Evolutionary conservation across 2,329 filamentous ascomycete species (phyloP), one percentile per base, ranked within the genome.

Genomic region (Sphaerulina musiva): DNA sequence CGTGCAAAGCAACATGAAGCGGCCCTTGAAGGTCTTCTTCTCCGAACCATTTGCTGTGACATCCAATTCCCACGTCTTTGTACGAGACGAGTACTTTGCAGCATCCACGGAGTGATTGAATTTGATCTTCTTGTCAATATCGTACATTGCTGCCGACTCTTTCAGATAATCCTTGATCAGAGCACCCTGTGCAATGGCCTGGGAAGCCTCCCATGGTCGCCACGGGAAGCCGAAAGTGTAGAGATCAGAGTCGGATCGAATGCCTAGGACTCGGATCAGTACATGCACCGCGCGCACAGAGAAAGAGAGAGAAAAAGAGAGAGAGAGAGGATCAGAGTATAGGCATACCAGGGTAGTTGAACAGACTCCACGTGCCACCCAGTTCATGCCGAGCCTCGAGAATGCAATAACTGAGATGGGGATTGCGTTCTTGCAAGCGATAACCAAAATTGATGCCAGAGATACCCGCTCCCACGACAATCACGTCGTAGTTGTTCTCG

Each of bases 331-430:
- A 20, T 14, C 6, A 14, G 14, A 20, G 10, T 12, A 6, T 29
- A 2, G 41, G 26, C 46, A 39, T 46, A 61, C 60, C 65, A 0
- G 86, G 87, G 62, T 89, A 92, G 40, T 78, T 80, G 73, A 89
- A 92, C 2, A 90, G 72, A 63, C 86, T 83, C 87, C 87, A 91
- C 0, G 87, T 92, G 1, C 88, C 87, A 1, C 87, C 87, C 5
- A 91, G 74, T 26, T 75, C 72, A 47, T 78, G 73, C 34, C 87
- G 82, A 1, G 76, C 77, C 68, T 92, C 87, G 12, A 91, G 76
- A 26, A 92, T 80, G 10, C 79, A 76, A 65, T 86, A 90, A 2
- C 69, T 78, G 39, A 76, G 71, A 42, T 74, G 66, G 0, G 84
- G 82, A 1, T 83, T 59, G 43, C 67, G 61, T 44, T 70, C 68